Conservation (phyloP, 768 basidiomycete species). For the Suillus discolor region DNA sequence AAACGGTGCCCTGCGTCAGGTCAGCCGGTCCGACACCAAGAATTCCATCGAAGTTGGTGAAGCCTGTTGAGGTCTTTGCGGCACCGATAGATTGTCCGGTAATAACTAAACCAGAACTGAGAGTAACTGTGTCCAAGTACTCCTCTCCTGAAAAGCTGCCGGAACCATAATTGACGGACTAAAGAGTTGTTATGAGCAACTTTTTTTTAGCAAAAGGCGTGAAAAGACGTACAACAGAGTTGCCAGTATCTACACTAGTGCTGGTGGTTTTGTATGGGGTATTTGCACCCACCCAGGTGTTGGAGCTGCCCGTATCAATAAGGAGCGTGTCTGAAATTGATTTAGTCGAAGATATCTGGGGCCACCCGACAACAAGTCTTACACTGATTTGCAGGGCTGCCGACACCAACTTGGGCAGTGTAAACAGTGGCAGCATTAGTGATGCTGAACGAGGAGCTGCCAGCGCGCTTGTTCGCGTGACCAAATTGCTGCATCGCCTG, state of each 20-base stretch:
- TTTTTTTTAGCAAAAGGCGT: not conserved
- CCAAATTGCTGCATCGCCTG: conserved; percentile 11
- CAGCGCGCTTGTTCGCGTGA: conserved; percentile 12
- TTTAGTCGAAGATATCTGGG: not conserved
- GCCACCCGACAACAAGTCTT: not conserved
- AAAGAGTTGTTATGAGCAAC: conserved; percentile 5
- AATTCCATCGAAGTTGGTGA: conserved; percentile 40
- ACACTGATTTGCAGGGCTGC: conserved; percentile 31
- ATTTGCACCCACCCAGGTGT: conserved; percentile 34
- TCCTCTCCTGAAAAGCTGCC: conserved; percentile 22
- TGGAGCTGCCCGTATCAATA: conserved; percentile 36
- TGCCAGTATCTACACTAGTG: conserved; percentile 21
- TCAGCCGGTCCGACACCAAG: conserved; percentile 36
- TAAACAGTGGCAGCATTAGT: conserved; percentile 27
- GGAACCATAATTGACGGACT: conserved; percentile 23
- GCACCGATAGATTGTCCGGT: conserved; percentile 39
- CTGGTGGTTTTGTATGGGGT: conserved; percentile 20
- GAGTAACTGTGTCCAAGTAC: conserved; percentile 20
- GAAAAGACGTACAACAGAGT: conserved; percentile 19
- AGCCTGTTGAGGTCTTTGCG: conserved; percentile 34
- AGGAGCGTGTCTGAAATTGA: conserved; percentile 26
- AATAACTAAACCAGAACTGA: conserved; percentile 18
- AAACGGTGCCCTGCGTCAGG: conserved; percentile 31
- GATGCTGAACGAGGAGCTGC: conserved; percentile 9
- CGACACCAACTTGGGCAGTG: conserved; percentile 28